Evolutionary conservation across 768 basidiomycete species (phyloP), one percentile per base, ranked within the genome.

Genomic region (Ramaria rubella): DNA sequence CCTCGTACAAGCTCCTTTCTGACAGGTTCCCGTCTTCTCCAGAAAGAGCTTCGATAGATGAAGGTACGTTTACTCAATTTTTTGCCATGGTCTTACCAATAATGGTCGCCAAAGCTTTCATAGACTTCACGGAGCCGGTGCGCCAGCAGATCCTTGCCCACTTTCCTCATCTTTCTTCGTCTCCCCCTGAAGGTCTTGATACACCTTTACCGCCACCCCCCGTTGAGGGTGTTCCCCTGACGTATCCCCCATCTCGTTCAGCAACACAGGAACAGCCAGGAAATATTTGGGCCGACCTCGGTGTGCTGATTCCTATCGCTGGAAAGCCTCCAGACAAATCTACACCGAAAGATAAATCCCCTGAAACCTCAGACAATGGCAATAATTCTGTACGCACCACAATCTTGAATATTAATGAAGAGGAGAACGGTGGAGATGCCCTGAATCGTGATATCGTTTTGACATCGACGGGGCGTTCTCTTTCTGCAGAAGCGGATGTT

Each of bases 31-130:
- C 17, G 14, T 31, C 49, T 23, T 24, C 29, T 48, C 11, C 67
- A 94, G 95, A 99, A 71, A 96, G 94, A 68, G 96, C 96, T 23
- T 95, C 92, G 0, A 96, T 98, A 33, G 96, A 98, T 64, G 96
- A 99, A 66, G 54, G 54, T 55, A 27, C 44, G 9, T 14, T 48
- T 48, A 50, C 60, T 21, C 4, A n/a, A 23, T 23, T 11, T 17
- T 45, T 29, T n/a, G 23, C 24, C 11, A 11, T 23, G 14, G 14
- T 23, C 23, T 11, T 21, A 64, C 27, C n/a, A 29, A 7, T 45
- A 11, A 30, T 48, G 3, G n/a, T 40, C 12, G n/a, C 24, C 3
- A 24, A 29, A 55, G 93, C 91, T 0, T 99, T 94, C 69, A 82
- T 98, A 56, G 95, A 98, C 68, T 80, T 98, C 55, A 90, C 93